Base-by-base conservation (phyloP, 2,329 filamentous ascomycete species). In the Colletotrichum navitas region DNA sequence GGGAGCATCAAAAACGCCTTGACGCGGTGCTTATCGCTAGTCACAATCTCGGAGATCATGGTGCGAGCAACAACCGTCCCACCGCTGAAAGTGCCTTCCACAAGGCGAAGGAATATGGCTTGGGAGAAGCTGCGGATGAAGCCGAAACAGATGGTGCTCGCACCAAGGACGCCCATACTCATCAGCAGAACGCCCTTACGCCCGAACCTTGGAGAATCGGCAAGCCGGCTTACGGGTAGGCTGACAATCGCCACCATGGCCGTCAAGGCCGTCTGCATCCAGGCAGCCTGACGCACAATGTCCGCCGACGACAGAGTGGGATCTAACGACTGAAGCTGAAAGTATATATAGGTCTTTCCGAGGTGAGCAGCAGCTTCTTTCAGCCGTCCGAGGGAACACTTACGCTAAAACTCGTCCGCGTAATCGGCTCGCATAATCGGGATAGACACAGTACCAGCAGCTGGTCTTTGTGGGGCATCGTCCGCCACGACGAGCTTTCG, bases 381-480 rank as follows among this genome's bases (percentile, higher is more conserved):
- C n/a, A 36, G 10, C 43, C 10, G 7, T 47, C 26, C 7, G 39
- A 32, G 12, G 34, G 21, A 1, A 12, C 21, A 55, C 51, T 3
- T n/a, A 34, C 26, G n/a, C 51, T 21, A 16, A 55, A 41, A 24
- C 47, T 54, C 16, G n/a, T 54, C 34, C 60, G 60, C 47, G 47
- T 54, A 21, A 63, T 54, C 8, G 60, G 60, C 12, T 63, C 60
- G 24, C n/a, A 54, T 24, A 63, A 5, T 10, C 47, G 60, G 29
- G 60, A 34, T 7, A 54, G 47, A 29, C 47, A 54, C 47, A 63
- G 60, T 29, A 63, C 60, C 11, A 63, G 34, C 2, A 63, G 60
- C 47, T 63, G 47, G 60, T 63, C 60, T 54, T 63, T 63, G 10
- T 63, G 60, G 10, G 60, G 60, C 60, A 54, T 63, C 32, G 60